These are phyloP conservation scores for Pythium coloratum DNA, from an alignment of 352 stramenopile species.

Conservation along the genomic window DNA sequence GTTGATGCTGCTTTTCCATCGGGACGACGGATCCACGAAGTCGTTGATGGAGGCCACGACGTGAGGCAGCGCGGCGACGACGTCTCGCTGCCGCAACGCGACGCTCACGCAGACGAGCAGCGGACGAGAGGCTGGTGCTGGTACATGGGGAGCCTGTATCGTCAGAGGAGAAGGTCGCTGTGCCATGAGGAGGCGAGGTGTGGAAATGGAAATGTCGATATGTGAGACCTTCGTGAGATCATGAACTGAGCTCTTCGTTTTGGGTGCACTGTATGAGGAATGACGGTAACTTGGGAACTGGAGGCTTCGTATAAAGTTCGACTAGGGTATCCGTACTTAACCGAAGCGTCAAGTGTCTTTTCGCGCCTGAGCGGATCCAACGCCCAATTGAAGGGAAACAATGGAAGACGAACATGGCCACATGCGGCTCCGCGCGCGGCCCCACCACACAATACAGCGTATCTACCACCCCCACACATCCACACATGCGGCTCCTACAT, in stretches of 20 bases:
- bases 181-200: too few species aligned
- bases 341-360: neutral
- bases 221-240: too few species aligned
- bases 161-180: too few species aligned
- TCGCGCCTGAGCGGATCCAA: neutral
- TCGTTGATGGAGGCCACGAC: constrained; percentile 37
- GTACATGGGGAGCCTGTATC: too few species aligned
- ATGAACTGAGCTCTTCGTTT: too few species aligned
- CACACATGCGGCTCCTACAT: neutral
- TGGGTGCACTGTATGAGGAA: too few species aligned
- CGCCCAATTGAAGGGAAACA: neutral
- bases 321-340: neutral
- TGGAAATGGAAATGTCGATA: too few species aligned
- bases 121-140: neutral
- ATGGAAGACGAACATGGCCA: neutral
- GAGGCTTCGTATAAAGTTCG: too few species aligned
- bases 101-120: constrained; percentile 4
- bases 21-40: constrained; percentile 37
- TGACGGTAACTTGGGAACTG: too few species aligned
- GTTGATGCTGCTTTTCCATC: constrained; percentile 36
- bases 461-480: neutral
- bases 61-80: constrained; percentile 28
- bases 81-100: constrained; percentile 24
- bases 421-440: too few species aligned
- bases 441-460: too few species aligned